Conservation (phyloP, 2,329 filamentous ascomycete species). For the Calonectria fujianensis region DNA sequence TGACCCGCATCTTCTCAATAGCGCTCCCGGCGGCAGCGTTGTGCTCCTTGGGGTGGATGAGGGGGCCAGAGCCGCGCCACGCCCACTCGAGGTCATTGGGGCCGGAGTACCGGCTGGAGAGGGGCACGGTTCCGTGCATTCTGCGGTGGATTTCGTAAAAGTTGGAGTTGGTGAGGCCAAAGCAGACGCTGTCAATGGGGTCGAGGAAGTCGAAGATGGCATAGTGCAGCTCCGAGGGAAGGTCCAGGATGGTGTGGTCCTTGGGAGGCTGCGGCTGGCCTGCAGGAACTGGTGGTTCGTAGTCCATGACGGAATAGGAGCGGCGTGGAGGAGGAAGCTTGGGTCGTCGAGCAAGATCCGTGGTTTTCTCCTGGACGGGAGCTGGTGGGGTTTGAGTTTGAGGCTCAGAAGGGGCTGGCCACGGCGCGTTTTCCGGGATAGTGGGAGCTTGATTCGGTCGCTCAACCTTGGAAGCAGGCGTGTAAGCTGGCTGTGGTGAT, state of each 20-base stretch:
- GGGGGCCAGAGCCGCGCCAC: conserved; percentile 73
- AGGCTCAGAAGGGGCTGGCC: conserved; percentile 46
- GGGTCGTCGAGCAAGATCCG: conserved; percentile 55
- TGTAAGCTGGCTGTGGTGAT: conserved; percentile 48
- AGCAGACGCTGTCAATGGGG: conserved; percentile 78
- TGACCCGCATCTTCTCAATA: conserved; percentile 70
- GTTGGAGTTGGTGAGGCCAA: conserved; percentile 75
- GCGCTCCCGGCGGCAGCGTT: conserved; percentile 47
- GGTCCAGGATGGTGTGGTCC: conserved; percentile 68
- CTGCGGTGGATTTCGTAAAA: conserved; percentile 76
- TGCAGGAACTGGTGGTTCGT: conserved; percentile 70
- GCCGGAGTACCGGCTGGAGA: conserved; percentile 74
- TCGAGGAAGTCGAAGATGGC: conserved; percentile 78
- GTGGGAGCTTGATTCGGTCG: conserved; percentile 49
- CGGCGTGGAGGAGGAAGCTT: conserved; percentile 70
- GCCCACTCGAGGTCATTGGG: conserved; percentile 80
- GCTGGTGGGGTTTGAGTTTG: conserved; percentile 42
- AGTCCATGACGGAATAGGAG: conserved; percentile 77
- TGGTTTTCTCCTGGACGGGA: conserved; percentile 46
- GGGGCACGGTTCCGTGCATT: conserved; percentile 73
- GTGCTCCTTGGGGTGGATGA: conserved; percentile 58
- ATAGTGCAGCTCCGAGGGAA: conserved; percentile 77
- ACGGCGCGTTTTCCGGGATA: conserved; percentile 60
- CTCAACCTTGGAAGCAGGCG: conserved; percentile 50
- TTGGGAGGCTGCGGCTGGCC: conserved; percentile 69